These are phyloP conservation scores for Sonneratia alba DNA, from an alignment of 345 rosid species.

Conservation along the genomic window DNA sequence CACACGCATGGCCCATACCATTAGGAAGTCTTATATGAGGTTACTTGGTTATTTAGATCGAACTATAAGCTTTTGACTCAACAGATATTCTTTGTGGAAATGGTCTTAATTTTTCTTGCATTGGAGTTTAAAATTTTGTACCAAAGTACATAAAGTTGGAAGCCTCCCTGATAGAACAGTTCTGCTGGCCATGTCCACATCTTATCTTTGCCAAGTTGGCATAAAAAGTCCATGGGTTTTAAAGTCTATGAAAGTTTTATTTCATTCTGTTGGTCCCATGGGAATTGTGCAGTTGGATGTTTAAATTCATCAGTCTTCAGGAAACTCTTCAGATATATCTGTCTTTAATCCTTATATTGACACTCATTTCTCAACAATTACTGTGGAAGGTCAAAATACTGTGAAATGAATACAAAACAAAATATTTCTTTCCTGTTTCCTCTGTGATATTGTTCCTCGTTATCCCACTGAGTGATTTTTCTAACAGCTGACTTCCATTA, in stretches of 20 bases:
- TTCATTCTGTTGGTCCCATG: neutral
- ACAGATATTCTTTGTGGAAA: neutral
- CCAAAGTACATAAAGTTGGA: neutral
- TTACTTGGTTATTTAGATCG: neutral
- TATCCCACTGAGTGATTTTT: neutral
- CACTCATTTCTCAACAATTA: neutral
- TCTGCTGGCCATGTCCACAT: neutral
- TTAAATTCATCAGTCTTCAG: neutral
- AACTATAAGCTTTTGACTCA: neutral
- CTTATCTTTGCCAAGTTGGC: neutral
- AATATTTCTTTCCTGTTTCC: no score
- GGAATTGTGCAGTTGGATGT: neutral
- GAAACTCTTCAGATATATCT: neutral
- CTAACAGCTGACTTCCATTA: neutral
- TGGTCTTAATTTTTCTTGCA: neutral
- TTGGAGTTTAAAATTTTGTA: neutral
- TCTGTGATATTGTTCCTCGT: neutral
- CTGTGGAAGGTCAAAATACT: no score
- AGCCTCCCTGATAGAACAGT: neutral
- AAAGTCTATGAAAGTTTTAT: neutral
- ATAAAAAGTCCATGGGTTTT: neutral
- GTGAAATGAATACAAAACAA: no score
- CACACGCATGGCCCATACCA: neutral
- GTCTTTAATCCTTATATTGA: neutral
- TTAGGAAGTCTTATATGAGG: neutral